Evolutionary conservation across 768 basidiomycete genomes (phyloP).

Genomic region (Mycena albidolilacea): DNA sequence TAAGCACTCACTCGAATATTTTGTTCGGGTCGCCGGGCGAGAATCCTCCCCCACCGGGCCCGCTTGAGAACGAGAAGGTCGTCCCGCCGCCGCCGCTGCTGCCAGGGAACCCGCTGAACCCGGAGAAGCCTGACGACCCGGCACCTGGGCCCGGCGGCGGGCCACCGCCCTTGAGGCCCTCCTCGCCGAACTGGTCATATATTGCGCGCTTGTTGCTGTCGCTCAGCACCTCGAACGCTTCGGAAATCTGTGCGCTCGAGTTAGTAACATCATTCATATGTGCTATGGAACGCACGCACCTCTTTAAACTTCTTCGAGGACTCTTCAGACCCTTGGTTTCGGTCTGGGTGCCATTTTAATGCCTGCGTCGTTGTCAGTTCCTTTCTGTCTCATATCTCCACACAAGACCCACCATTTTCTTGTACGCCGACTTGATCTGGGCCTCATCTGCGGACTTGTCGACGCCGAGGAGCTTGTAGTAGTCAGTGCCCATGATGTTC

Average conservation of each 20-base stretch:
- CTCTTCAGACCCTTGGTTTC: constrained; percentile 88
- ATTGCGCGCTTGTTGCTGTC: constrained; percentile 88
- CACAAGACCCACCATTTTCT: constrained; percentile 80
- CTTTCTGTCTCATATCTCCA: not conserved
- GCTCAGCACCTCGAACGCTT: constrained; percentile 95
- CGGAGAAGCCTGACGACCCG: constrained; percentile 52
- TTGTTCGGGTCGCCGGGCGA: constrained; percentile 86
- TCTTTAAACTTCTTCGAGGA: constrained; percentile 94
- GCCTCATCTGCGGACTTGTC: constrained; percentile 82
- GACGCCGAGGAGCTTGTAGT: constrained; percentile 89
- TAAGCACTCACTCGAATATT: constrained; percentile 84
- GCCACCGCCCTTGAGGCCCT: constrained; percentile 87
- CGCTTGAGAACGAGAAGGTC: constrained; percentile 73
- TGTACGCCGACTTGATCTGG: constrained; percentile 94
- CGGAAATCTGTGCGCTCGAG: constrained; percentile 75
- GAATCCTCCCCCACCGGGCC: constrained; percentile 68
- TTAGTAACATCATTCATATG: constrained; percentile 9
- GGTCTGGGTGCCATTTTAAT: constrained; percentile 95
- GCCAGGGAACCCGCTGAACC: constrained; percentile 58
- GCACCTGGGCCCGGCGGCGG: constrained; percentile 67
- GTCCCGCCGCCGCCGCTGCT: constrained; percentile 54
- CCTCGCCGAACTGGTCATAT: constrained; percentile 96
- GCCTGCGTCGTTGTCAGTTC: constrained; percentile 60
- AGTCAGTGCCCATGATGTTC: constrained; percentile 82
- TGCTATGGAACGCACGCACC: constrained; percentile 55